A percentile compares a stretch with the other conserved stretches of the same genome.
These are phyloP conservation scores for Hypoxylon lenormandii DNA, from an alignment of 495 filamentous ascomycete species.

Conservation along the genomic window DNA sequence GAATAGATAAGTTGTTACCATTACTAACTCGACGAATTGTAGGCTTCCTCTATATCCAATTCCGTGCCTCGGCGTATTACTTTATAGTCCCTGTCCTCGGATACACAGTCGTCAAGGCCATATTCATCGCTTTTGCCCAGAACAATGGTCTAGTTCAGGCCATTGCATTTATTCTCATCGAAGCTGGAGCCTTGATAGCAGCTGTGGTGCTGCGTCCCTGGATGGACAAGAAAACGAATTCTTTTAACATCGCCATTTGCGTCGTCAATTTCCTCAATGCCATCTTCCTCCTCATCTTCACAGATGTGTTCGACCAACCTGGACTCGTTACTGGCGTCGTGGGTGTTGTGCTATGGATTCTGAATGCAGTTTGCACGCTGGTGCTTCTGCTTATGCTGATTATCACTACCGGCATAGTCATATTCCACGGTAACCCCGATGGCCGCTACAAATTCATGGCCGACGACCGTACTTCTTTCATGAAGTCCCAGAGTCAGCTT, in stretches of 20 bases:
- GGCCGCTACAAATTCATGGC: constrained; percentile 96
- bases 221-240: constrained; percentile 99
- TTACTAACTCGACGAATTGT: constrained; percentile 8
- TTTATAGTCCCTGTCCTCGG: constrained; percentile 85
- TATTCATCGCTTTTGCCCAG: constrained; percentile 91
- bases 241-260: constrained; percentile 93
- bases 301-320: constrained; percentile 82
- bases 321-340: constrained; percentile 89
- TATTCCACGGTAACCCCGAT: constrained; percentile 94
- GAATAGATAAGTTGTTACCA: not conserved
- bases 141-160: constrained; percentile 78
- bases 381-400: constrained; percentile 88
- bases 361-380: constrained; percentile 89
- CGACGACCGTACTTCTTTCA: constrained; percentile 95
- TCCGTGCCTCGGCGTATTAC: constrained; percentile 95
- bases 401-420: constrained; percentile 81
- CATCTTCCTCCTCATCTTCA: constrained; percentile 86
- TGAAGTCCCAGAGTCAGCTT: constrained; percentile 92
- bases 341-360: constrained; percentile 91
- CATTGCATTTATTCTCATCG: constrained; percentile 84
- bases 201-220: constrained; percentile 86
- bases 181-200: constrained; percentile 81
- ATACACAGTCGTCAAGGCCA: constrained; percentile 84
- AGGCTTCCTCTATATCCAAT: constrained; percentile 95
- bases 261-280: constrained; percentile 90